A percentile compares a stretch with the other conserved stretches of the same genome.
Evolutionary conservation across 148 eudicot genomes (phyloP).

Genomic region (Suaeda aralocaspica): DNA sequence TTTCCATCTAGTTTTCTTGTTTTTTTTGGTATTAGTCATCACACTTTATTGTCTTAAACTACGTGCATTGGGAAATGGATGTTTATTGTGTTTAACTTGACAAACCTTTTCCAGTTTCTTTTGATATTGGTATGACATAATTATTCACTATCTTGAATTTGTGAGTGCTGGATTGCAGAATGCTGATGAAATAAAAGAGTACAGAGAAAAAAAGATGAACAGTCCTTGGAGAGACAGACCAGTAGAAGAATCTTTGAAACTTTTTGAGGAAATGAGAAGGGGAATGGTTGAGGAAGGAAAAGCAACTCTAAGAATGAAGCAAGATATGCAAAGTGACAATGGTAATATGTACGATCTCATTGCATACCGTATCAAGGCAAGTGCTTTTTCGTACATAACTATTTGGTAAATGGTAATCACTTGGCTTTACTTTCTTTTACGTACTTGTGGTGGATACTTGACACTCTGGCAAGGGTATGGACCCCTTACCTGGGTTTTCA

Average conservation of each 20-base stretch:
- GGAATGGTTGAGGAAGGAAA: slow-evolving; percentile 96
- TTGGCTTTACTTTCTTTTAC: too few relatives aligned
- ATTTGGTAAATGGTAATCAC: neutral
- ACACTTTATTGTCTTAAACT: neutral
- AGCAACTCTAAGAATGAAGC: slow-evolving; percentile 97
- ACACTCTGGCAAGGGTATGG: too few relatives aligned
- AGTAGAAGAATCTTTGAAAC: slow-evolving; percentile 64
- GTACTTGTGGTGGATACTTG: too few relatives aligned
- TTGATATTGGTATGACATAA: neutral
- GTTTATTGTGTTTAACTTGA: neutral
- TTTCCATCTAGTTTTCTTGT: neutral
- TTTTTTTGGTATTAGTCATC: neutral
- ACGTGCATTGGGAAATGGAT: neutral
- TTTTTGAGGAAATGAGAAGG: slow-evolving; percentile 84
- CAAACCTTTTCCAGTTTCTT: neutral
- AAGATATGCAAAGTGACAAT: slow-evolving; percentile 94
- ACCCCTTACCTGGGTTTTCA: too few relatives aligned
- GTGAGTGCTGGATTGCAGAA: slow-evolving; percentile 40
- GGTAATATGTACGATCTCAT: slow-evolving; percentile 95
- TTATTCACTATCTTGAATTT: neutral
- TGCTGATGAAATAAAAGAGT: slow-evolving; percentile 82
- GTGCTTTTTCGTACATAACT: slow-evolving; percentile 15
- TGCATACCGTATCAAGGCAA: slow-evolving; percentile 97
- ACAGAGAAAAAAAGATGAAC: slow-evolving; percentile 81
- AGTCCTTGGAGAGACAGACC: slow-evolving; percentile 99